A percentile compares a stretch with the other conserved stretches of the same genome.
Evolutionary conservation across 768 basidiomycete species (phyloP).

Genomic region (Amanita phalloides): DNA sequence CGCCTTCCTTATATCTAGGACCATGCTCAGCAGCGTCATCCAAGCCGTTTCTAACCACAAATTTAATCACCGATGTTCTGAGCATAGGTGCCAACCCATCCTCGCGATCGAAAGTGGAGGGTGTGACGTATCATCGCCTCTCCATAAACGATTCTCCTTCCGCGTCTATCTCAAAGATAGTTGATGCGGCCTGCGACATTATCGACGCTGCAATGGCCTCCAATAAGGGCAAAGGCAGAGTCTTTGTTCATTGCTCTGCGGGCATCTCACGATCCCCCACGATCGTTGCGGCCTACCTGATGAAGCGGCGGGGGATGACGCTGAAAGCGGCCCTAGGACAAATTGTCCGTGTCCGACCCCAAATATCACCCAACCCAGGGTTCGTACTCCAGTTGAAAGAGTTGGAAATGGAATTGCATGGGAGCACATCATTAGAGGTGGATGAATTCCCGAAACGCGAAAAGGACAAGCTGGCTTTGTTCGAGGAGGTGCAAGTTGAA

Average conservation of each 20-base stretch:
- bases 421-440: slow-evolving; percentile 18
- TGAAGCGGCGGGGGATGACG: slow-evolving; percentile 23
- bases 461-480: slow-evolving; percentile 23
- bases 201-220: slow-evolving; percentile 18
- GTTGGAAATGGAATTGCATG: slow-evolving; percentile 18
- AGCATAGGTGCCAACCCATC: slow-evolving; percentile 27
- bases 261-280: slow-evolving; percentile 36
- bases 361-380: slow-evolving; percentile 28
- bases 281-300: slow-evolving; percentile 29
- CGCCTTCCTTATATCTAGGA: slow-evolving; percentile 26
- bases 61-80: slow-evolving; percentile 27
- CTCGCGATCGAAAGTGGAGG: slow-evolving; percentile 10
- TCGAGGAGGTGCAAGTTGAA: slow-evolving; percentile 7
- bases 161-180: slow-evolving; percentile 17
- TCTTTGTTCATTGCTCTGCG: slow-evolving; percentile 34
- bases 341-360: slow-evolving; percentile 23
- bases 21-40: slow-evolving; percentile 29
- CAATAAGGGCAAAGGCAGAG: slow-evolving; percentile 17
- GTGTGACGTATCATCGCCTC: slow-evolving; percentile 26
- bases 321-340: slow-evolving; percentile 25
- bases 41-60: slow-evolving; percentile 19
- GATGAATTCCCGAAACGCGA: slow-evolving; percentile 23
- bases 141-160: slow-evolving; percentile 23
- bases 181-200: slow-evolving; percentile 17
- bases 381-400: slow-evolving; percentile 33